Percentiles rank a stretch among this genome's conserved stretches.
These are phyloP conservation scores for Euryodendron excelsum DNA, from an alignment of 148 eudicot species.

Conservation along the genomic window DNA sequence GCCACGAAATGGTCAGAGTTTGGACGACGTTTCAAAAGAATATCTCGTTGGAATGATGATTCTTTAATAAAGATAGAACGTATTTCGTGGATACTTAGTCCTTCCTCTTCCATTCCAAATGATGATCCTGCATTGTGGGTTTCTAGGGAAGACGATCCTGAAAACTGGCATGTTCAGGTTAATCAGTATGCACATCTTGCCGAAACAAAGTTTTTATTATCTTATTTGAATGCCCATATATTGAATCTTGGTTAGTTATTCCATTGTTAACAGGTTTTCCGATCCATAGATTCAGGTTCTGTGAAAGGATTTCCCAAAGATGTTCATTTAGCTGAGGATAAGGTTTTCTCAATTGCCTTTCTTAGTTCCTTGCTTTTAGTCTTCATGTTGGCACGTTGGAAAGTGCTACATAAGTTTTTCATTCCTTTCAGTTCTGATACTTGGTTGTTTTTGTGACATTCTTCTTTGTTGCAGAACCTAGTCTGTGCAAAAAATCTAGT, in stretches of 20 bases:
- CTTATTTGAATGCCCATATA: neutral
- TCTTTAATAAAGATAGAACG: constrained; percentile 70
- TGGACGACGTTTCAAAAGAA: constrained; percentile 48
- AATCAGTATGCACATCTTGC: neutral
- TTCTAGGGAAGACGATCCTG: constrained; percentile 57
- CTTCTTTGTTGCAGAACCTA: constrained; percentile 39
- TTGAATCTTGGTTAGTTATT: constrained; percentile 16
- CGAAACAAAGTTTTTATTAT: neutral
- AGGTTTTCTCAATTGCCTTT: constrained; percentile 38
- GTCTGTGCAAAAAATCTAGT: constrained; percentile 46
- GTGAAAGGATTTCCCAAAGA: constrained; percentile 84
- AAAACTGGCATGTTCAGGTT: constrained; percentile 95
- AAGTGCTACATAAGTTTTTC: neutral
- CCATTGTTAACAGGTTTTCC: constrained; percentile 58
- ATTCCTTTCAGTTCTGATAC: neutral
- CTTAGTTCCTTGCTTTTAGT: neutral
- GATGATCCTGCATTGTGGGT: constrained; percentile 63
- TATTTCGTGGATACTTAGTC: constrained; percentile 89
- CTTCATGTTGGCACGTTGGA: neutral
- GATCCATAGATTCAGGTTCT: constrained; percentile 95
- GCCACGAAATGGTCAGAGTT: constrained; percentile 72
- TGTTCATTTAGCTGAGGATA: constrained; percentile 51
- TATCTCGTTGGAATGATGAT: constrained; percentile 80
- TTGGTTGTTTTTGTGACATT: constrained; percentile 5
- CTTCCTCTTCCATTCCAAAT: constrained; percentile 35